Conservation (phyloP, 2,329 filamentous ascomycete species). For the Diaporthe vexans region DNA sequence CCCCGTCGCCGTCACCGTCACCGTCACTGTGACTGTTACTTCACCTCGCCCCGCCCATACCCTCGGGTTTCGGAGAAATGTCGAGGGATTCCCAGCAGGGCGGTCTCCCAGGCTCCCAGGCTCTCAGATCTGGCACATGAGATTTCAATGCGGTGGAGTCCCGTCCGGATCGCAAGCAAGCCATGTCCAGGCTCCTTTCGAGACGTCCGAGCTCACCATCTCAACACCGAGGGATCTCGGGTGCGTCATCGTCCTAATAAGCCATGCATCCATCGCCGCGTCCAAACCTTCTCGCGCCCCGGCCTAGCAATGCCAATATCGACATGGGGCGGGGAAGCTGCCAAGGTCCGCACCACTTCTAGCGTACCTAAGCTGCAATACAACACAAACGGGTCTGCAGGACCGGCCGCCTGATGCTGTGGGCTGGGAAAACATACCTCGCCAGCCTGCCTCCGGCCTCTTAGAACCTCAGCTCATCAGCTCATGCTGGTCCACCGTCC, state of each 20-base stretch:
- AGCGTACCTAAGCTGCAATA: neutral
- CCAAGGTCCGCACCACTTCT: slow-evolving; percentile 26
- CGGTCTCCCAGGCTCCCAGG: slow-evolving; percentile 5
- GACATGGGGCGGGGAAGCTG: slow-evolving; percentile 14
- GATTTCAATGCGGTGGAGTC: slow-evolving; percentile 1
- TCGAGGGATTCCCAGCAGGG: neutral
- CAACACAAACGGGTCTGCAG: neutral
- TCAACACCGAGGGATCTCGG: neutral
- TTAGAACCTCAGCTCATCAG: no score
- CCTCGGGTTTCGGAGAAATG: slow-evolving; percentile 25
- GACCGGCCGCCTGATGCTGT: neutral
- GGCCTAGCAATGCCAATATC: neutral
- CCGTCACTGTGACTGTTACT: neutral
- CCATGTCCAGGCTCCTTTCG: neutral
- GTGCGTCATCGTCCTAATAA: slow-evolving; percentile 18
- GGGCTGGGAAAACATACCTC: neutral
- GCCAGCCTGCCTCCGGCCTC: neutral
- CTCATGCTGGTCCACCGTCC: no score
- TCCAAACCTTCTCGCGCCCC: neutral
- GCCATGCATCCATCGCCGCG: slow-evolving; percentile 6
- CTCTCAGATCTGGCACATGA: neutral
- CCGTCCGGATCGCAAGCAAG: neutral
- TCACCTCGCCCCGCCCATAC: neutral
- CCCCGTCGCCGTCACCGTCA: neutral
- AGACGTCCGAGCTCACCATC: slow-evolving; percentile 1